phyloP scores from a whole-genome alignment of 345 rosid genomes.

The rapeseed (Brassica napus) region Da-Ae NC_063445.1:974001-974500 shows the following conservation, averaged over 20 bases:
- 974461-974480: no score
- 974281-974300: slow-evolving; percentile 29
- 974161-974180: slow-evolving; percentile 43
- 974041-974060: background rate
- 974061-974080: slow-evolving; percentile 24
- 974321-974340: slow-evolving; percentile 36
- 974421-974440: no score
- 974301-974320: slow-evolving; percentile 21
- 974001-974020: no score
- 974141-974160: slow-evolving; percentile 43
- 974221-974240: slow-evolving; percentile 30
- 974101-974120: slow-evolving; percentile 14
- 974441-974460: no score
- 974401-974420: background rate
- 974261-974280: slow-evolving; percentile 44
- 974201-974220: slow-evolving; percentile 29
- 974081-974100: background rate
- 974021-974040: background rate
- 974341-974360: slow-evolving; percentile 38
- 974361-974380: slow-evolving; percentile 20
- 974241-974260: slow-evolving; percentile 14
- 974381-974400: slow-evolving; percentile 6
- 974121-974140: slow-evolving; percentile 37
- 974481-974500: no score
- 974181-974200: slow-evolving; percentile 33